Percentiles rank a stretch among this genome's conserved stretches.
phyloP scores from a whole-genome alignment of 2,329 filamentous ascomycete genomes.

The Torrubiellomyces zombiae region DNA sequence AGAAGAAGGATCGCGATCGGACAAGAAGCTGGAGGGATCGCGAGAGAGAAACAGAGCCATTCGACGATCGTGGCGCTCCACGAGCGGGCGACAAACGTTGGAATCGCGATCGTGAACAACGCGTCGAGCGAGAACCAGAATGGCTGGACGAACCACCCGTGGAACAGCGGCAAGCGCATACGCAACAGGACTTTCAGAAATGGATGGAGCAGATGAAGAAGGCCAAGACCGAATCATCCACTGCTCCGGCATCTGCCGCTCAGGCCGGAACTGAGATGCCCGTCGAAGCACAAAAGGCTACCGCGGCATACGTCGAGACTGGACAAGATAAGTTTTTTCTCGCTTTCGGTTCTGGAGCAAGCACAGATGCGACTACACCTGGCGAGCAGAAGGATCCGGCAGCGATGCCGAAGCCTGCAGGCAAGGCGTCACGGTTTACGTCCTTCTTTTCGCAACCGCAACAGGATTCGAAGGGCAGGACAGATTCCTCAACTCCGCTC shows the following conservation, averaged over 20 bases:
- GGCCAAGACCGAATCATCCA: constrained; percentile 23
- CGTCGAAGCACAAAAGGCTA: constrained; percentile 31
- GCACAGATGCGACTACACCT: constrained; percentile 32
- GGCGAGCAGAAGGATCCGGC: constrained; percentile 27
- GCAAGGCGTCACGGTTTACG: constrained; percentile 70
- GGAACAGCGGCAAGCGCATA: constrained; percentile 54
- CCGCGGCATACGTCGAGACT: constrained; percentile 45
- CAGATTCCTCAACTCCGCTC: constrained; percentile 30
- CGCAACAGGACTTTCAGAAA: constrained; percentile 80
- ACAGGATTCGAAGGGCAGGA: constrained; percentile 34
- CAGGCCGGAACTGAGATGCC: constrained; percentile 18
- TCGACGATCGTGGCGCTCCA: constrained; percentile 41
- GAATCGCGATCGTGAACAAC: constrained; percentile 40
- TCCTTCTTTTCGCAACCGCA: constrained; percentile 46
- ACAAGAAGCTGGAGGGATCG: constrained; percentile 46
- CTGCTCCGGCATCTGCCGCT: constrained; percentile 18
- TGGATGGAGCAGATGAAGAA: constrained; percentile 89
- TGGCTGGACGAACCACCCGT: constrained; percentile 69
- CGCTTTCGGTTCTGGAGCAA: constrained; percentile 26
- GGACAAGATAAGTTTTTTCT: constrained; percentile 67
- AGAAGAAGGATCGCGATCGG: constrained; percentile 36
- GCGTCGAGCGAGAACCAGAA: constrained; percentile 68
- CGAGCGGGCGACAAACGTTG: constrained; percentile 31
- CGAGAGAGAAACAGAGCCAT: constrained; percentile 21
- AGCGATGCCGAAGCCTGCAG: constrained; percentile 31